phyloP scores from a whole-genome alignment of 208 protist genomes.

The Leishmania turanica region DNA sequence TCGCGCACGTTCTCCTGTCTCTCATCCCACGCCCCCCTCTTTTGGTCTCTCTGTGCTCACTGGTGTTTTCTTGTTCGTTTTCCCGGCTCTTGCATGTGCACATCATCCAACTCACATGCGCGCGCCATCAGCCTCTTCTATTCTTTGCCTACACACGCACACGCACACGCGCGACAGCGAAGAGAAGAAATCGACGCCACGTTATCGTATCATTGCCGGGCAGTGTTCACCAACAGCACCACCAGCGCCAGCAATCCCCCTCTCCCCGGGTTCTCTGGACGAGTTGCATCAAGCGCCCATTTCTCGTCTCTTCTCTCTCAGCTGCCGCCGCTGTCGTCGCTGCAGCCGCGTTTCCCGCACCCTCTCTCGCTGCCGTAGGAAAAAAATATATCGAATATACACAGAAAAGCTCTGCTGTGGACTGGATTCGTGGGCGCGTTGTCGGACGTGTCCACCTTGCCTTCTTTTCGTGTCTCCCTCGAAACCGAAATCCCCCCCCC shows the following conservation, averaged over 20 bases:
- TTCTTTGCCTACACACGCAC: not conserved
- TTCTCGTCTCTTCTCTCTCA: not conserved
- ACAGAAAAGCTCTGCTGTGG: not conserved
- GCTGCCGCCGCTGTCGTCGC: not conserved
- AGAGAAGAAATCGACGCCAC: not conserved
- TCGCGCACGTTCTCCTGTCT: not conserved
- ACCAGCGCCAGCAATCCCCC: not conserved
- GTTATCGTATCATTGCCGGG: not conserved
- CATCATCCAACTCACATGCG: not conserved
- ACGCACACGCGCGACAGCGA: not conserved
- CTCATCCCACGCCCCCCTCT: not conserved
- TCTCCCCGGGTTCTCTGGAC: not conserved
- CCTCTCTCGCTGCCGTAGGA: not conserved
- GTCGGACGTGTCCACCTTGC: not conserved
- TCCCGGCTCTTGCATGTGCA: not conserved
- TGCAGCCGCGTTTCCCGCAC: not conserved
- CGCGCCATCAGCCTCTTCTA: not conserved
- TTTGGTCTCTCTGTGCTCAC: not conserved
- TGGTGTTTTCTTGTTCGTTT: not conserved
- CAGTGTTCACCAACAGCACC: not conserved
- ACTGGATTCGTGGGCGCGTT: not conserved
- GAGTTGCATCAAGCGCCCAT: not conserved
- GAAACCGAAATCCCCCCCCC: not conserved
- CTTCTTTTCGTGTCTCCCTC: not conserved
- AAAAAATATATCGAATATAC: no score